Percentiles rank a stretch among this genome's conserved stretches.
These are phyloP conservation scores for Linnemannia zychae DNA, from an alignment of 192 early-diverging fungal genomes.

Conservation along the genomic window DNA sequence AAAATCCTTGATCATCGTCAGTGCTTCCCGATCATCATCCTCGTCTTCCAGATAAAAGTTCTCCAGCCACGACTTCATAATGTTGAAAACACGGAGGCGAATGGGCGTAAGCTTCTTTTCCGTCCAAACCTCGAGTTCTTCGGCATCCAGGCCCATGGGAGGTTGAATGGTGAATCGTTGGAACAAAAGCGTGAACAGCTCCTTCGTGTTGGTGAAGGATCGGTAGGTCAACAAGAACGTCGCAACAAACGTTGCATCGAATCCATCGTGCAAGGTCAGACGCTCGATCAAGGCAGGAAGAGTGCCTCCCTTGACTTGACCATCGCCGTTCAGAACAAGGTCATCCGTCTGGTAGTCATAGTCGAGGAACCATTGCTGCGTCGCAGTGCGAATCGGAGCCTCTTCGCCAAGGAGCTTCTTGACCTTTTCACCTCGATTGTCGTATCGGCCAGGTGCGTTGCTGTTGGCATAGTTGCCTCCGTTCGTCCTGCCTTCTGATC, in stretches of 20 bases:
- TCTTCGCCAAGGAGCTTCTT: slow-evolving; percentile 72
- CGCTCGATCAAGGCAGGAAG: slow-evolving; percentile 79
- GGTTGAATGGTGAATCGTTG: slow-evolving; percentile 80
- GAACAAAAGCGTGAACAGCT: slow-evolving; percentile 85
- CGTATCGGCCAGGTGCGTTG: slow-evolving; percentile 29
- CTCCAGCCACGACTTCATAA: slow-evolving; percentile 95
- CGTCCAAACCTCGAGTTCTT: slow-evolving; percentile 83
- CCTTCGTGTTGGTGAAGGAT: slow-evolving; percentile 85
- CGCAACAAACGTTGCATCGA: slow-evolving; percentile 84
- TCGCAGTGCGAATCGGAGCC: slow-evolving; percentile 46
- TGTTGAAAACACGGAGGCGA: slow-evolving; percentile 91
- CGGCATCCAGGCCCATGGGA: slow-evolving; percentile 71
- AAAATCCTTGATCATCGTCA: slow-evolving; percentile 78
- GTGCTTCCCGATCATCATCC: slow-evolving; percentile 64
- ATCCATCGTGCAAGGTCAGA: slow-evolving; percentile 76
- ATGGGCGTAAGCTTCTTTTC: slow-evolving; percentile 91
- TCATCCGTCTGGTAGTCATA: slow-evolving; percentile 71
- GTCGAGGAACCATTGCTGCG: slow-evolving; percentile 64
- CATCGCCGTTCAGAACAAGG: slow-evolving; percentile 74
- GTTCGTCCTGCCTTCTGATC: neutral
- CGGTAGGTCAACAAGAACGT: slow-evolving; percentile 94
- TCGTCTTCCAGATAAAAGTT: slow-evolving; percentile 85
- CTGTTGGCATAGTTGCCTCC: slow-evolving; percentile 29
- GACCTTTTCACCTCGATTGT: slow-evolving; percentile 59
- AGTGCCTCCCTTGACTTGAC: slow-evolving; percentile 79